These are phyloP conservation scores for Aspergillus ustus DNA, from an alignment of 2,329 filamentous ascomycete genomes.

Conservation along the genomic window DNA sequence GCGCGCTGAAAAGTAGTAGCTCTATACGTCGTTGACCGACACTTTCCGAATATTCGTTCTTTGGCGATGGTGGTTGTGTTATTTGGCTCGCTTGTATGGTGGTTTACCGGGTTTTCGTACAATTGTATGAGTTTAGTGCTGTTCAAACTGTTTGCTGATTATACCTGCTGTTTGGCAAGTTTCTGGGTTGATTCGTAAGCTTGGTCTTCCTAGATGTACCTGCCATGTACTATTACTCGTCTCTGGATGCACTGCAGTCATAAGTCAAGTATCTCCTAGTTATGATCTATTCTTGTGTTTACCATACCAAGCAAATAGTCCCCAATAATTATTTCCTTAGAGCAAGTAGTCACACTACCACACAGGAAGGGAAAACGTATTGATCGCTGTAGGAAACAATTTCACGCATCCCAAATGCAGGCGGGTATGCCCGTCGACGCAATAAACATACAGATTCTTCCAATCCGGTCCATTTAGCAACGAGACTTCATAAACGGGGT, in stretches of 20 bases:
- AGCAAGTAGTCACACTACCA: background rate
- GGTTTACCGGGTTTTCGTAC: background rate
- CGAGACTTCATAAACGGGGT: background rate
- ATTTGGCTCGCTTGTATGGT: constrained; percentile 4
- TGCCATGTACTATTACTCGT: background rate
- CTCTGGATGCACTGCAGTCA: background rate
- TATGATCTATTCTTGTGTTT: background rate
- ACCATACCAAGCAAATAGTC: background rate
- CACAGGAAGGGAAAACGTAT: background rate
- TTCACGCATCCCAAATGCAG: background rate
- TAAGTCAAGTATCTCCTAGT: background rate
- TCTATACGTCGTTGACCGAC: constrained; percentile 9
- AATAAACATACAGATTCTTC: background rate
- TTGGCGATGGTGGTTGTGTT: background rate
- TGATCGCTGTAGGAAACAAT: background rate
- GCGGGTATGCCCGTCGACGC: background rate
- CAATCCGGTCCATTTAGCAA: background rate
- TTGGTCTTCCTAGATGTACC: background rate
- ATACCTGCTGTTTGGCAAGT: background rate
- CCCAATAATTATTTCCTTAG: background rate
- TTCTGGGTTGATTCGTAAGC: background rate
- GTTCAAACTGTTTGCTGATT: background rate
- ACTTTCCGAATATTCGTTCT: background rate
- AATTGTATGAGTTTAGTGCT: background rate
- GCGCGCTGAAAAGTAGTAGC: constrained; percentile 1